Evolutionary conservation across 73 alveolate genomes (phyloP).

Genomic region (Blepharisma stoltei): DNA sequence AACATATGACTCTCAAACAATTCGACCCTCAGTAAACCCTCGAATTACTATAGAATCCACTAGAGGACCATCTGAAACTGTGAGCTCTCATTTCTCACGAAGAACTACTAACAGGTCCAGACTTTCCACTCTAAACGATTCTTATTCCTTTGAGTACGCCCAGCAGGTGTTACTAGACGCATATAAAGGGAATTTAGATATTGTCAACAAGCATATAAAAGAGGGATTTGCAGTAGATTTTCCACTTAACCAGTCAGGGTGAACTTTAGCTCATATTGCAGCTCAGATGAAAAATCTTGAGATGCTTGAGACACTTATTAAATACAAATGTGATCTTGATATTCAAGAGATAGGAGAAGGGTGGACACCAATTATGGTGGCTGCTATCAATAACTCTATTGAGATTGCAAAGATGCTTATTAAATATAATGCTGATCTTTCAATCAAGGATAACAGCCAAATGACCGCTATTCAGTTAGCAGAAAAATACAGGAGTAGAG

Average conservation of each 20-base stretch:
- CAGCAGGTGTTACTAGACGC: slow-evolving; percentile 4
- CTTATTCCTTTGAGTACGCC: too few relatives aligned
- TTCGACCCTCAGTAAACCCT: too few relatives aligned
- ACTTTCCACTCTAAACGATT: too few relatives aligned
- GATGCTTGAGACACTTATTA: background rate
- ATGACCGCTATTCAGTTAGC: background rate
- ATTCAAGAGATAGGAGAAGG: background rate
- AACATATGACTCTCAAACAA: too few relatives aligned
- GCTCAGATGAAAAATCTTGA: background rate
- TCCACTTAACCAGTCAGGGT: slow-evolving; percentile 16
- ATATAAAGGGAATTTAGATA: background rate
- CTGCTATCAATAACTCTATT: background rate
- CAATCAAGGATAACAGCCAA: background rate
- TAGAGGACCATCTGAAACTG: too few relatives aligned
- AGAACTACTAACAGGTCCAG: too few relatives aligned
- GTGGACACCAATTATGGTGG: slow-evolving; percentile 13
- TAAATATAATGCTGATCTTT: background rate
- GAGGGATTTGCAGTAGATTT: slow-evolving; percentile 2
- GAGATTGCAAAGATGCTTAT: background rate
- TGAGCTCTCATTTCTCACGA: too few relatives aligned
- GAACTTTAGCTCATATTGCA: background rate
- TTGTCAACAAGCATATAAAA: background rate
- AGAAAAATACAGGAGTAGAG: background rate
- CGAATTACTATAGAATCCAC: too few relatives aligned
- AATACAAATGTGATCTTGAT: slow-evolving; percentile 1